These are phyloP conservation scores for Globisporangium spinosum DNA, from an alignment of 352 stramenopile species.

Conservation along the genomic window DNA sequence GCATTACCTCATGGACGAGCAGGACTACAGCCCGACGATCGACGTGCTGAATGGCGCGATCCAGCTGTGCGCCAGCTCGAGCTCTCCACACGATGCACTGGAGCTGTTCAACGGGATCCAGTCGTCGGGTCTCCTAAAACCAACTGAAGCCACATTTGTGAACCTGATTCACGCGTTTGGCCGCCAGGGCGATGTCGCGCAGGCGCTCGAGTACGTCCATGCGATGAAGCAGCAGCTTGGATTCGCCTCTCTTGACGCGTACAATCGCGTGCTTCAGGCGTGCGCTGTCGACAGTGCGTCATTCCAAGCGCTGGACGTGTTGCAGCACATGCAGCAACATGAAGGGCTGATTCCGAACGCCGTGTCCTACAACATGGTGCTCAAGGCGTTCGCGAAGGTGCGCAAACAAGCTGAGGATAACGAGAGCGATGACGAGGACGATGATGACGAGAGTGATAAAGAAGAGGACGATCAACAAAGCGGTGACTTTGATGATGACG, in stretches of 20 bases:
- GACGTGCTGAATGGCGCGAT: slow-evolving; percentile 53
- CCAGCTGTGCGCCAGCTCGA: slow-evolving; percentile 41
- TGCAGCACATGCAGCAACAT: slow-evolving; percentile 35
- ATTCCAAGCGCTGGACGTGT: slow-evolving; percentile 35
- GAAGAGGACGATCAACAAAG: slow-evolving; percentile 17
- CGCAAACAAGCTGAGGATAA: slow-evolving; percentile 20
- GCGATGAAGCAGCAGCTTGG: slow-evolving; percentile 49
- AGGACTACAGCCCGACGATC: slow-evolving; percentile 39
- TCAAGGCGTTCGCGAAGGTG: slow-evolving; percentile 47
- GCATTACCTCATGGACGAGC: slow-evolving; percentile 46
- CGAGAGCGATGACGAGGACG: slow-evolving; percentile 20
- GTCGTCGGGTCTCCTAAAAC: slow-evolving; percentile 29
- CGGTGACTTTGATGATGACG: slow-evolving; percentile 7
- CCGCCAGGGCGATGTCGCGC: slow-evolving; percentile 39
- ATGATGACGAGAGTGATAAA: slow-evolving; percentile 19
- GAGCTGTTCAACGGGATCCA: slow-evolving; percentile 52
- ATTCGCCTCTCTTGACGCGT: slow-evolving; percentile 33
- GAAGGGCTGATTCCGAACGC: slow-evolving; percentile 30
- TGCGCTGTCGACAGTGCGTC: slow-evolving; percentile 40
- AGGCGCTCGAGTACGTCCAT: slow-evolving; percentile 34
- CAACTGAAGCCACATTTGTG: slow-evolving; percentile 39
- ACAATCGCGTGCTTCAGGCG: slow-evolving; percentile 56
- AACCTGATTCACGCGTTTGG: slow-evolving; percentile 53
- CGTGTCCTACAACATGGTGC: slow-evolving; percentile 51
- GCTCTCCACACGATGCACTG: slow-evolving; percentile 40